Base-by-base conservation (phyloP, 192 early-diverging fungal genomes). In the Mortierella claussenii region DNA sequence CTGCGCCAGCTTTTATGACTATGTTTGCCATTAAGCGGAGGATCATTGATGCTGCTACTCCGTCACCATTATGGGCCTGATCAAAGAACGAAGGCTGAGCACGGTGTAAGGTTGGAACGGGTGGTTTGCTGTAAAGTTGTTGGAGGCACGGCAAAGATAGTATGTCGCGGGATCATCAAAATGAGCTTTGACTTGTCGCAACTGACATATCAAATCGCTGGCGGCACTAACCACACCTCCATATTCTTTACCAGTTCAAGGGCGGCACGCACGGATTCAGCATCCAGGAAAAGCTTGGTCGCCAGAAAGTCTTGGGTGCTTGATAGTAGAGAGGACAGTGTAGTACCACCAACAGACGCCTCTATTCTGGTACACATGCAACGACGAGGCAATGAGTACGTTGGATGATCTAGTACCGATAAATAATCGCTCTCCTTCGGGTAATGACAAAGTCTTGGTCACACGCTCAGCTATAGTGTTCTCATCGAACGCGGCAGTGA, bases 391-490 rank as follows among this genome's bases (percentile, higher is more conserved):
- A 64, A 74, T 55, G 28, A 65, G 28, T 28, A 43, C 59, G 31
- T 65, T 40, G 49, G 65, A 74, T 51, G 59, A 58, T 43, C 32
- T 65, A 17, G 70, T 65, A 6, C 62, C 70, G 53, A 74, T 65
- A 23, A 74, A 37, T 15, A 74, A 47, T 47, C 52, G 53, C 52
- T 46, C 54, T 30, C 60, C 60, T 0, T 58, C 62, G n/a, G n/a
- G n/a, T n/a, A n/a, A n/a, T n/a, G n/a, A n/a, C n/a, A n/a, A n/a
- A n/a, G n/a, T n/a, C n/a, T n/a, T n/a, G n/a, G n/a, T n/a, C n/a
- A n/a, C n/a, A n/a, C n/a, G n/a, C n/a, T n/a, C n/a, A n/a, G n/a
- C n/a, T n/a, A n/a, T n/a, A n/a, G n/a, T n/a, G n/a, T n/a, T n/a
- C n/a, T n/a, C n/a, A n/a, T n/a, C n/a, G n/a, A n/a, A n/a, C n/a